These are phyloP conservation scores for Pichia thaimueangensis DNA, from an alignment of 805 yeast genomes.

Conservation along the genomic window DNA sequence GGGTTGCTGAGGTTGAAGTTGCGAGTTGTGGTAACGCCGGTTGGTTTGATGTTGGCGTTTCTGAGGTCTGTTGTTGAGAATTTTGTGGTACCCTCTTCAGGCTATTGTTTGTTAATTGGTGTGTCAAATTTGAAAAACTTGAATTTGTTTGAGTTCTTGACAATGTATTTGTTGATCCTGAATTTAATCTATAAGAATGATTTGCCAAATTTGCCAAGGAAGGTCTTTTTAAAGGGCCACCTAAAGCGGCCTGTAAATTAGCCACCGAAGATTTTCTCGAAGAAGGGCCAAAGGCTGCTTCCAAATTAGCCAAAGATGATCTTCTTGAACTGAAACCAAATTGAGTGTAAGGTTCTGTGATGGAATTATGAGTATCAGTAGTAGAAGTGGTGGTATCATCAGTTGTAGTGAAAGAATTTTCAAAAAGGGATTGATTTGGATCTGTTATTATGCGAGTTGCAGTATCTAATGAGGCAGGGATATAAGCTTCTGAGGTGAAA, in stretches of 20 bases:
- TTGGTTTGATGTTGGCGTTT: conserved; percentile 1
- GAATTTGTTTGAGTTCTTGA: conserved; percentile 20
- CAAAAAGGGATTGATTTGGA: conserved; percentile 1
- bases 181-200: conserved; percentile 11
- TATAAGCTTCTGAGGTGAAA: conserved; percentile 43
- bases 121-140: conserved; percentile 24
- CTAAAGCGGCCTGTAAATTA: conserved; percentile 23
- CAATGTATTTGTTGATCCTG: conserved; percentile 13
- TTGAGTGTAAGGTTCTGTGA: conserved; percentile 37
- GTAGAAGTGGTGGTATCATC: not conserved
- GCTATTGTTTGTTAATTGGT: conserved; percentile 17
- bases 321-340: conserved; percentile 42
- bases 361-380: not conserved
- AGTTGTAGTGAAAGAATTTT: too few species aligned
- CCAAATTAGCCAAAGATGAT: conserved; percentile 47
- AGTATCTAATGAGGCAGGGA: conserved; percentile 52
- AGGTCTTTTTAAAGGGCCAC: conserved; percentile 10
- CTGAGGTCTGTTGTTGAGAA: not conserved
- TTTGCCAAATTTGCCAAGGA: conserved; percentile 5
- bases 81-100: conserved; percentile 8
- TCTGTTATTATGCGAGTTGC: conserved; percentile 36
- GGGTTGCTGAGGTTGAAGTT: conserved; percentile 2
- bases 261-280: conserved; percentile 13
- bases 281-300: conserved; percentile 24
- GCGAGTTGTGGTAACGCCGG: conserved; percentile 8